Base-by-base conservation (phyloP, 345 rosid genomes). In the Boechera retrofracta region DNA sequence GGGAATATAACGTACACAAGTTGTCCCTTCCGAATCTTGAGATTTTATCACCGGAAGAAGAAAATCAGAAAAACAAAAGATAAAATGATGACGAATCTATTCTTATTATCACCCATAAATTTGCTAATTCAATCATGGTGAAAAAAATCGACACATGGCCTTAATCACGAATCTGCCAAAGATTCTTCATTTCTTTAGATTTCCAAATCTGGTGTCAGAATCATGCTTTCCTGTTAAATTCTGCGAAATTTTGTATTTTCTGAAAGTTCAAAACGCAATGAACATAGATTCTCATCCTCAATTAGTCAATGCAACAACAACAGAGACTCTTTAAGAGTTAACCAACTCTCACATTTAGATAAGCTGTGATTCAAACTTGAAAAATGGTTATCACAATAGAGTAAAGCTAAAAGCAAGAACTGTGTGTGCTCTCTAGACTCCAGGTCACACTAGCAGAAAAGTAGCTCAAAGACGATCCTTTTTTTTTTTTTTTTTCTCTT, bases 131-230 rank as follows among this genome's bases (percentile, higher is more conserved):
- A 64, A 71, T 64, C 60, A 54, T 77, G 71, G 71, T 64, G 76
- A 47, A 6, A 33, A 21, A 77, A 38, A 42, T 1, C 0, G 64
- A 72, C 81, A 67, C 81, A 72, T 77, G 81, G 73, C 42, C 77
- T 71, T 71, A 21, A 78, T 78, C 73, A 67, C 68, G 68, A 78
- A 78, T 49, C 72, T 48, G 54, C 41, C 77, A 6, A 58, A 49
- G 64, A 72, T 78, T 58, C 77, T 52, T 72, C 54, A 66, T 12
- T 52, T 60, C 33, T 52, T 10, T 66, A 45, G 64, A 73, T 72
- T 72, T 77, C 67, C 77, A 71, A 64, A 71, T 77, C 77, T 64
- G 7, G 51, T 77, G 71, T 62, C 75, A 52, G 71, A 69, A 77
- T 69, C 58, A 69, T 69, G 64, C 48, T 41, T 69, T 69, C 33